phyloP scores from a whole-genome alignment of 169 alveolate genomes.

The Plasmodium fragile region DNA sequence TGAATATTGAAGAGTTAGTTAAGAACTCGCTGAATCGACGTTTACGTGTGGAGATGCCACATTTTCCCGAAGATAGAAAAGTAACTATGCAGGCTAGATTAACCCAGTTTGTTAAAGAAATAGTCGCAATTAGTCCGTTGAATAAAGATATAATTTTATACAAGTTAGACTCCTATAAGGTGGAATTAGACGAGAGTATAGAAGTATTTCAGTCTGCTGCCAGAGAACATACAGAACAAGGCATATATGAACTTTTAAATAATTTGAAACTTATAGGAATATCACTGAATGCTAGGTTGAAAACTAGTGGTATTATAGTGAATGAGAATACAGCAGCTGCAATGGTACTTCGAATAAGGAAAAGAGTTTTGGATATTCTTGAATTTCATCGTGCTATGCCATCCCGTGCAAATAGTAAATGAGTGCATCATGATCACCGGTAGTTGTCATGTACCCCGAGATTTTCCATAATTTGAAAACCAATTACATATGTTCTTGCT shows the following conservation, averaged over 20 bases:
- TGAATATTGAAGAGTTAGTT: neutral
- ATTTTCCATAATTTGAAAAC: neutral
- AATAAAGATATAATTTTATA: neutral
- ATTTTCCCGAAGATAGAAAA: neutral
- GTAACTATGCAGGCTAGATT: neutral
- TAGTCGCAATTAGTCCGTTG: neutral
- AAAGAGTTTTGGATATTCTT: neutral
- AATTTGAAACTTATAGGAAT: neutral
- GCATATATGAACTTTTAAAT: neutral
- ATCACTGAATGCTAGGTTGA: neutral
- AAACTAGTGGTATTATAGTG: neutral
- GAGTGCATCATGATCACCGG: neutral
- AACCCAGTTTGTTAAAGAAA: neutral
- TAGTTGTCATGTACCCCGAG: neutral
- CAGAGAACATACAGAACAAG: neutral
- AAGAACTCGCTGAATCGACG: neutral
- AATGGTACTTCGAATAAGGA: slow-evolving; percentile 6
- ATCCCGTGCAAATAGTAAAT: neutral
- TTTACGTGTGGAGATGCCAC: neutral
- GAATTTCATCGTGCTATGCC: neutral
- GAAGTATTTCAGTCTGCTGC: neutral
- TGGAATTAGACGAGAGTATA: neutral
- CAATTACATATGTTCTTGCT: neutral
- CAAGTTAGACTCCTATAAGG: neutral
- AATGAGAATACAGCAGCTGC: neutral